These are phyloP conservation scores for Erysimum cheiranthoides DNA, from an alignment of 345 rosid species.

Conservation along the genomic window DNA sequence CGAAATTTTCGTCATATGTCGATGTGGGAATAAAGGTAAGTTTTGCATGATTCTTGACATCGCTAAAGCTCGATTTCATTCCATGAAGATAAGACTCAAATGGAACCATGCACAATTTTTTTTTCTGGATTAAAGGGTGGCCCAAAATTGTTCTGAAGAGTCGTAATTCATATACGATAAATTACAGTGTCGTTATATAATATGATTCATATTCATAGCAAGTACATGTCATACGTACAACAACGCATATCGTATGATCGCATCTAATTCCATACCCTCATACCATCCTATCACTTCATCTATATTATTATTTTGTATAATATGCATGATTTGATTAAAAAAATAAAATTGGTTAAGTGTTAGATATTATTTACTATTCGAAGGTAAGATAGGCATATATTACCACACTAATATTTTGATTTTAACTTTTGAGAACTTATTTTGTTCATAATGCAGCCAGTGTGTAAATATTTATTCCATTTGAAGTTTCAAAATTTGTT, in stretches of 20 bases:
- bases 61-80: constrained; percentile 30
- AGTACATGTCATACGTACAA: constrained; percentile 19
- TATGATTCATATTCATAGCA: constrained; percentile 3
- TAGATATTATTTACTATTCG: neutral
- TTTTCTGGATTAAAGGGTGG: constrained; percentile 11
- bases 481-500: neutral
- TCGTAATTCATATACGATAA: constrained; percentile 6
- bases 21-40: constrained; percentile 35
- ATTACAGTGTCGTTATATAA: constrained; percentile 15
- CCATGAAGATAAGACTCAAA: constrained; percentile 34
- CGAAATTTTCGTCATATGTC: constrained; percentile 12
- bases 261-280: neutral
- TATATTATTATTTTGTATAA: neutral
- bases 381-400: neutral
- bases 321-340: neutral
- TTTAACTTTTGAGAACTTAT: neutral
- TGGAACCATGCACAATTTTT: neutral
- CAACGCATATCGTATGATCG: neutral
- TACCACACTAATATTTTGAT: constrained; percentile 1
- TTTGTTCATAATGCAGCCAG: neutral
- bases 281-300: neutral
- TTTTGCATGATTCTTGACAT: constrained; percentile 32
- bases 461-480: neutral
- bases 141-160: constrained; percentile 41
- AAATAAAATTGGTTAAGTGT: neutral